Evolutionary conservation across 78 protist genomes (phyloP), one percentile per base, ranked within the genome.

Genomic region (Reticulomyxa filosa): DNA sequence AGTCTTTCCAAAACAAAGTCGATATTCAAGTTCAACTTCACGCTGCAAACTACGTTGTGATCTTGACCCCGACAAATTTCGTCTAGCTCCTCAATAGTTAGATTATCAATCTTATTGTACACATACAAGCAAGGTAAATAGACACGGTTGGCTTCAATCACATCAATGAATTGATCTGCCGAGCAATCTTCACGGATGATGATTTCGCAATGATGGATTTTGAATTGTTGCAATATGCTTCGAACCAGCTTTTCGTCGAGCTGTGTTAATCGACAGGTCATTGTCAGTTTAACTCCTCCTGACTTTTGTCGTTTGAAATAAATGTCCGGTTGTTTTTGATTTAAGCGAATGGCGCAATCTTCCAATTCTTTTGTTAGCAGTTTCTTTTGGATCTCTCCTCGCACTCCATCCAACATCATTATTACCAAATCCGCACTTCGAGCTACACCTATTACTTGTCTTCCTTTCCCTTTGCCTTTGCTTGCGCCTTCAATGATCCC

Each of bases 401-500:
- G 50, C 17, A 42, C 17, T 3, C 87, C 86, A 66, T 82, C 88
- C 23, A 83, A 67, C 63, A 86, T 39, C 74, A 86, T 70, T 5
- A 86, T 26, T 30, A 83, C 25, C 25, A 76, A 61, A 36, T 86
- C 88, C 2, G 83, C 63, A 2, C 79, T 64, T 1, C 78, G 52
- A 7, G 83, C 87, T 3, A 72, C 71, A 17, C 75, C 78, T 0
- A 84, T 57, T 26, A 84, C 81, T 62, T 75, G 79, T 32, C 73
- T 33, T 1, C 86, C 86, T 8, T 77, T 46, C 0, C 86, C 86
- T 46, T 62, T 74, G 13, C 88, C 88, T 32, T 71, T 62, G 0
- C 85, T 33, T 0, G 88, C 88, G 6, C 92, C 92, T n/a, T 83
- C 82, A 57, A 86, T 79, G 63, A 87, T 87, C 0, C 93, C 93